Percentiles rank a stretch among this genome's conserved stretches.
These are phyloP conservation scores for Boeremia lycopersici DNA, from an alignment of 2,329 filamentous ascomycete genomes.

Conservation along the genomic window DNA sequence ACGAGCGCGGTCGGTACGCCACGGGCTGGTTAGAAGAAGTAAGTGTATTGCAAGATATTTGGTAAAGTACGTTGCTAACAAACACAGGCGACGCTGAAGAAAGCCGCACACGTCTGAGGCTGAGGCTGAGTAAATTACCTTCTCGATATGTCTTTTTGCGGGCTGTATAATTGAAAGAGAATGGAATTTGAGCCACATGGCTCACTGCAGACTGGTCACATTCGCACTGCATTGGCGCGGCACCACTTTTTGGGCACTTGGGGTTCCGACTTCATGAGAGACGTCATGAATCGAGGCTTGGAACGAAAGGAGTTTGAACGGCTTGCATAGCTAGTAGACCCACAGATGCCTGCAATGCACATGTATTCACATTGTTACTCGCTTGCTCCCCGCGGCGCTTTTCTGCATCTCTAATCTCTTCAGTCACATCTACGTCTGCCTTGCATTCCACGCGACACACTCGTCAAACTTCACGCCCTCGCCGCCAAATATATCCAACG, in stretches of 20 bases:
- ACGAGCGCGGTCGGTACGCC: conserved; percentile 43
- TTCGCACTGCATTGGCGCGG: neutral
- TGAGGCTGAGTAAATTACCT: conserved; percentile 15
- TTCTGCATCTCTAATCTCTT: neutral
- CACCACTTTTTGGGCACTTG: neutral
- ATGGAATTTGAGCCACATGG: neutral
- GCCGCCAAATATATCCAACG: conserved; percentile 93
- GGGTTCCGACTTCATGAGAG: neutral
- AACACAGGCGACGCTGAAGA: neutral
- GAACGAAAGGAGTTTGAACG: neutral
- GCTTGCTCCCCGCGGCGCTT: neutral
- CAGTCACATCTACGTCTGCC: conserved; percentile 18
- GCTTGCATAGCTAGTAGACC: conserved; percentile 12
- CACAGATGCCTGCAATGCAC: conserved; percentile 6
- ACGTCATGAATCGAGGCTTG: neutral
- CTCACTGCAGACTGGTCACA: neutral
- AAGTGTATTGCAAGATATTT: neutral
- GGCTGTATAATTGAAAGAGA: conserved; percentile 26
- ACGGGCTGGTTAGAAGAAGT: conserved; percentile 25
- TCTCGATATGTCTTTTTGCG: conserved; percentile 25
- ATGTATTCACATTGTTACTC: neutral
- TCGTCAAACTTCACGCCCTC: conserved; percentile 84
- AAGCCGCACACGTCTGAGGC: neutral
- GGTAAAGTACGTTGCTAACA: neutral
- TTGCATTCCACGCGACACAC: conserved; percentile 83